phyloP scores from a whole-genome alignment of 1,139 yeast genomes.

The Scheffersomyces segobiensis region DNA sequence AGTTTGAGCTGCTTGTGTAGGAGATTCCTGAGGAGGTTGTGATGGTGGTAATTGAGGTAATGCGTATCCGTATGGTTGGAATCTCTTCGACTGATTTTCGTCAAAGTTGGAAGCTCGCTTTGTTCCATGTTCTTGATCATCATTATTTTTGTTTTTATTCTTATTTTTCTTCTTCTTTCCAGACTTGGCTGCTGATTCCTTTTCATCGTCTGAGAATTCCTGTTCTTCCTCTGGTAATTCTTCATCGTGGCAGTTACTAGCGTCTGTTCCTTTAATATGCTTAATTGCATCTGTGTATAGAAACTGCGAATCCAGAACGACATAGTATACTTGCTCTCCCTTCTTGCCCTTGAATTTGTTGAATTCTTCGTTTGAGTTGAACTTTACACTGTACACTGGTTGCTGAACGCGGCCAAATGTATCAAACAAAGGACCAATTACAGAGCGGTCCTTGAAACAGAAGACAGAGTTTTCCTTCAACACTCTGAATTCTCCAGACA shows the following conservation, averaged over 20 bases:
- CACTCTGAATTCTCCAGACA: slow-evolving; percentile 84
- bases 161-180: slow-evolving; percentile 55
- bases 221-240: slow-evolving; percentile 91
- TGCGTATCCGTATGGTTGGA: slow-evolving; percentile 27
- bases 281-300: slow-evolving; percentile 73
- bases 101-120: slow-evolving; percentile 5
- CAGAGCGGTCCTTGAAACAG: slow-evolving; percentile 69
- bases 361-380: slow-evolving; percentile 55
- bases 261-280: slow-evolving; percentile 83
- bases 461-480: slow-evolving; percentile 80
- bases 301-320: slow-evolving; percentile 79
- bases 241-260: slow-evolving; percentile 92
- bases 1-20: not conserved
- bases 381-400: slow-evolving; percentile 81
- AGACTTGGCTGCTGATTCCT: slow-evolving; percentile 63
- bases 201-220: slow-evolving; percentile 93
- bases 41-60: slow-evolving; percentile 10
- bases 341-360: slow-evolving; percentile 42
- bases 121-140: slow-evolving; percentile 2
- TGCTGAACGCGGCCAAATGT: slow-evolving; percentile 85
- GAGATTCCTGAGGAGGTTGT: slow-evolving; percentile 9
- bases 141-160: slow-evolving; percentile 25
- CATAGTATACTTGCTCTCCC: slow-evolving; percentile 69
- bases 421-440: slow-evolving; percentile 84
- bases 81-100: slow-evolving; percentile 11